These are phyloP conservation scores for Kwoniella mangroviensis DNA, from an alignment of 768 basidiomycete species.

Conservation along the genomic window DNA sequence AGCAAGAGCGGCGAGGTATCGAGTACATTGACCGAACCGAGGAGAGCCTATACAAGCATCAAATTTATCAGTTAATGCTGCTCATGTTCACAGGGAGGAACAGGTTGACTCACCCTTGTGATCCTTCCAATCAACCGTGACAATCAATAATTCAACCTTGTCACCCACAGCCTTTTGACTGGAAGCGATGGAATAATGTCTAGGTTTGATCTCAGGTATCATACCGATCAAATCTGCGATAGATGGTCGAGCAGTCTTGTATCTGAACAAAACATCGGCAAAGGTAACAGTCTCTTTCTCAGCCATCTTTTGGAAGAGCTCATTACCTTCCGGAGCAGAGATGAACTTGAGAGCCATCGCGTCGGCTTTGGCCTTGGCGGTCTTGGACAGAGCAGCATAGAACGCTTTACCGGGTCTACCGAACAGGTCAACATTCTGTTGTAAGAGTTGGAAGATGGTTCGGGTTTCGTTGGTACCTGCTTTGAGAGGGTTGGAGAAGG, in stretches of 20 bases:
- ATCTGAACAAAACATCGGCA: conserved; percentile 79
- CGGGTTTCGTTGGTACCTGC: conserved; percentile 80
- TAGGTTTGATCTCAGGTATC: conserved; percentile 92
- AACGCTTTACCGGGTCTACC: conserved; percentile 95
- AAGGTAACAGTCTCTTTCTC: conserved; percentile 96
- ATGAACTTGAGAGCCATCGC: conserved; percentile 85
- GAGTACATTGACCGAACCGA: conserved; percentile 92
- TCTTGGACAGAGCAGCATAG: conserved; percentile 80
- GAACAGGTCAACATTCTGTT: conserved; percentile 95
- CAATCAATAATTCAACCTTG: conserved; percentile 90
- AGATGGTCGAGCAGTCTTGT: conserved; percentile 75
- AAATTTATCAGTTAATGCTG: conserved; percentile 15
- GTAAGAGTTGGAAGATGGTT: conserved; percentile 91
- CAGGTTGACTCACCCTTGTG: conserved; percentile 69
- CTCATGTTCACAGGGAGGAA: no score
- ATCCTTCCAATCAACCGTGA: conserved; percentile 92
- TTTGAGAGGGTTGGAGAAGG: conserved; percentile 69
- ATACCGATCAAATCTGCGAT: conserved; percentile 86
- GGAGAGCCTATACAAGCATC: conserved; percentile 64
- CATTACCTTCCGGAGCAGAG: conserved; percentile 83
- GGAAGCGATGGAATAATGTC: conserved; percentile 98
- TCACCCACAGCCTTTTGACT: conserved; percentile 94
- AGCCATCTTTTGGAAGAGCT: conserved; percentile 92
- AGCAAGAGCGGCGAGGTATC: conserved; percentile 83
- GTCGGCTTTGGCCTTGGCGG: conserved; percentile 73